Base-by-base conservation (phyloP, 192 early-diverging fungal species). In the Gorgonomyces haynaldii region DNA sequence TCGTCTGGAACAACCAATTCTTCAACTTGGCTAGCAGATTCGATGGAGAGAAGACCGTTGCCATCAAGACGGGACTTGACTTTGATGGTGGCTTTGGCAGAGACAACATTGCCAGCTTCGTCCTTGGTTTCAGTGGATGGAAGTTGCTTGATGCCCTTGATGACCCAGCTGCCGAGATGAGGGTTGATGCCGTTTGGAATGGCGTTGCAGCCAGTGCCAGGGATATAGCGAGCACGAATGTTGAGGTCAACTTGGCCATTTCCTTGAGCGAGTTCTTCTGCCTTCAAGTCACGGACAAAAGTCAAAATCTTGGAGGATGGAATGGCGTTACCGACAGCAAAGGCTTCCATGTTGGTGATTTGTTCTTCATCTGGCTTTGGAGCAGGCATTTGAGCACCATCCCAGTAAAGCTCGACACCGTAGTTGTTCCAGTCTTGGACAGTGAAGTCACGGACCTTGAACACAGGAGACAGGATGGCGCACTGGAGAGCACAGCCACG, bases 401-500 rank as follows among this genome's bases (percentile, higher is more conserved):
- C 81, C 91, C 94, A 98, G 45, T 69, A 65, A 56, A 98, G 75
- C 64, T 86, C 81, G 66, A 96, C 83, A 45, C 89, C 89, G 60
- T 92, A 89, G 39, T 66, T 58, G 42, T 83, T 85, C 63, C 86
- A 76, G 74, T 98, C 94, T 59, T 88, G 78, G 42, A 98, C 81
- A 31, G 76, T 58, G 61, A 98, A 95, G 34, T 98, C 94, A 44
- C 94, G 89, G 56, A 98, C 94, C 60, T 89, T 90, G 86, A 98
- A 95, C 27, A 86, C 84, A 0, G 94, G 94, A 19, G 90, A 94
- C 37, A 89, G 66, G 61, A 98, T 92, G 59, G 94, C 94, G 70
- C 94, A 98, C 72, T 90, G 85, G 32, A 98, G 73, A 25, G 91
- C 94, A 52, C 85, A 86, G 56, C 94, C 94, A 60, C 94, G 88